A percentile compares a stretch with the other conserved stretches of the same genome.
These are phyloP conservation scores for Alternaria consortialis DNA, from an alignment of 2,329 filamentous ascomycete genomes.

Conservation along the genomic window DNA sequence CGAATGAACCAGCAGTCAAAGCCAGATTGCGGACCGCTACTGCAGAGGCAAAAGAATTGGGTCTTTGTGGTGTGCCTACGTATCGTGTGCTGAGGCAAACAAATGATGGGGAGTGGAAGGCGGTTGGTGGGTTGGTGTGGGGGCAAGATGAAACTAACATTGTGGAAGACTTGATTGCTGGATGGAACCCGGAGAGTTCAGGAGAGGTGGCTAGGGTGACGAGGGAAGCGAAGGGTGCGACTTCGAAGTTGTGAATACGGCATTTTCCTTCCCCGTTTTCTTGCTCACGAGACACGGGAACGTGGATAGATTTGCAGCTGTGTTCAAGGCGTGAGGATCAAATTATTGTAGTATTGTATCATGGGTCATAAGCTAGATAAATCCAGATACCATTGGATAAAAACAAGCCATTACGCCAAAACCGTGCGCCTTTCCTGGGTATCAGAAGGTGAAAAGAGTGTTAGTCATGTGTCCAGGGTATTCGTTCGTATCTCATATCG, in stretches of 20 bases:
- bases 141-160: constrained; percentile 48
- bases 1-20: constrained; percentile 37
- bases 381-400: background rate
- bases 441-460: background rate
- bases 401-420: background rate
- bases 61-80: constrained; percentile 47
- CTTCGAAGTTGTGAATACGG: constrained; percentile 12
- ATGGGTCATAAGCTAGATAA: background rate
- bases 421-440: background rate
- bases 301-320: background rate
- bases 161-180: constrained; percentile 46
- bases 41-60: constrained; percentile 40
- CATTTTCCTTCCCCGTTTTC: background rate
- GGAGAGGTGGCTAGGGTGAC: constrained; percentile 16
- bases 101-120: constrained; percentile 21
- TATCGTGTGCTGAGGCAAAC: constrained; percentile 39
- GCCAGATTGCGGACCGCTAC: constrained; percentile 38
- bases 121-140: constrained; percentile 41
- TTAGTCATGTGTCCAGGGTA: background rate
- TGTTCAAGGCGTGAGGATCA: background rate
- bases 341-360: background rate
- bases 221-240: constrained; percentile 3
- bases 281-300: background rate
- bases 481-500: background rate
- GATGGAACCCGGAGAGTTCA: constrained; percentile 34